Conservation (phyloP, 495 filamentous ascomycete genomes). For the Podospora conica region DNA sequence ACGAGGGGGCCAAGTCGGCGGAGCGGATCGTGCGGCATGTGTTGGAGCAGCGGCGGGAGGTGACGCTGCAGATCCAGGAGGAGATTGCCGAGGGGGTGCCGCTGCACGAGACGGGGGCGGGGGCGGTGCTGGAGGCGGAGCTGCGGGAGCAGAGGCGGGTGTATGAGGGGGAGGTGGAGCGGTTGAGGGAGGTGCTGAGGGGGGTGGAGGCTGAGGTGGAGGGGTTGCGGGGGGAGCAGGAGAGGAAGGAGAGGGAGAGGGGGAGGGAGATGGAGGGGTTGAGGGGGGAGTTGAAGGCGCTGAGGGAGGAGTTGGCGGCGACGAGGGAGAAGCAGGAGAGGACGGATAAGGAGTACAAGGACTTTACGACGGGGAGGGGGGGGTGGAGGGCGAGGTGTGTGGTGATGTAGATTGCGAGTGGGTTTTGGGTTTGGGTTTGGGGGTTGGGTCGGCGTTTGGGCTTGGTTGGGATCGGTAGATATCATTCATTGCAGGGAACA, state of each 20-base stretch:
- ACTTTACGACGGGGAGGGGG: conserved; percentile 1
- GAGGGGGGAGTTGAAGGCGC: background rate
- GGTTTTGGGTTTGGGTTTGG: background rate
- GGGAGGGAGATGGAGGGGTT: background rate
- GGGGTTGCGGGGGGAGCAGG: background rate
- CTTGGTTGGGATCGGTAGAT: background rate
- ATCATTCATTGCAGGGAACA: too few relatives aligned
- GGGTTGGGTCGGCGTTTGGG: background rate
- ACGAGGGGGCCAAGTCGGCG: background rate
- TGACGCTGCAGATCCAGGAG: conserved; percentile 11
- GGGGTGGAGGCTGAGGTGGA: background rate
- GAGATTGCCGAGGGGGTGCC: conserved; percentile 10
- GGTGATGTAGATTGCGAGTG: background rate
- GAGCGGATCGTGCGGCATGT: conserved; percentile 2
- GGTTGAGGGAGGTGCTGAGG: background rate
- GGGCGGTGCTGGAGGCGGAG: conserved; percentile 6
- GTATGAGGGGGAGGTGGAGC: conserved; percentile 7
- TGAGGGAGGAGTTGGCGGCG: background rate
- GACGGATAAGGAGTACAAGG: conserved; percentile 7
- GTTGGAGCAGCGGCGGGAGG: background rate
- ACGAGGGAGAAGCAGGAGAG: conserved; percentile 10
- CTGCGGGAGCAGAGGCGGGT: conserved; percentile 2
- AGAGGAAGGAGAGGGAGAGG: background rate
- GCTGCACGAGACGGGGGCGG: conserved; percentile 13
- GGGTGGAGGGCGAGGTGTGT: conserved; percentile 1